Base-by-base conservation (phyloP, 495 filamentous ascomycete species). In the Hyaloscypha bicolor region DNA sequence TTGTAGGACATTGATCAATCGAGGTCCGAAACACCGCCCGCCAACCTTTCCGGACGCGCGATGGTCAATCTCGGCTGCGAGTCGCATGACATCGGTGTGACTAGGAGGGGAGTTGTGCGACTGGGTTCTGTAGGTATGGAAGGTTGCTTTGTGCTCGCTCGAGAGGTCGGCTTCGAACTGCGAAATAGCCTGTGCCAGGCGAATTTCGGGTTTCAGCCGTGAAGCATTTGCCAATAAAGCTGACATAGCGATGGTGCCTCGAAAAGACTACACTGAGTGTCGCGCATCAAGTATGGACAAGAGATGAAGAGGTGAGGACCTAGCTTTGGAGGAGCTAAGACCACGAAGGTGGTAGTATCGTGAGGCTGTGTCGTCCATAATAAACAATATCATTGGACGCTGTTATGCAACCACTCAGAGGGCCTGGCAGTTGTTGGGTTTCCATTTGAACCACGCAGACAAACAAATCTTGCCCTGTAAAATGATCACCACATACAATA, bases 171-270 rank as follows among this genome's bases (percentile, higher is more conserved):
- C 74, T 72, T 77, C 76, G 59, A 79, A 80, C 65, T 76, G 62
- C n/a, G 75, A 79, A 56, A 80, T 66, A 55, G 79, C 79, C 69
- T 79, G 76, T 21, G 75, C 75, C 21, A 81, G 75, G 31, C 77
- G 77, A 64, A 77, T 71, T 55, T 77, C 76, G 61, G 79, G 73
- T 73, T 79, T 78, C 57, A 80, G 72, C 55, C 63, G 75, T 60
- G 72, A 69, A 37, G 62, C 62, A 32, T 56, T 56, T 33, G 62
- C 42, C 45, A 57, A 22, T 37, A 56, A 6, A 55, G 1, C 19
- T 55, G 62, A 64, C 62, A 64, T 64, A 30, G 29, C 5, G 32
- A 8, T 62, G 60, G 5, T 35, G 12, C 30, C 56, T 48, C n/a
- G 1, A 48, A 48, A 48, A 48, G 42, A 48, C 11, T n/a, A 48